A percentile compares a stretch with the other conserved stretches of the same genome.
These are phyloP conservation scores for Mucuna pruriens DNA, from an alignment of 306 rosid species.

Conservation along the genomic window DNA sequence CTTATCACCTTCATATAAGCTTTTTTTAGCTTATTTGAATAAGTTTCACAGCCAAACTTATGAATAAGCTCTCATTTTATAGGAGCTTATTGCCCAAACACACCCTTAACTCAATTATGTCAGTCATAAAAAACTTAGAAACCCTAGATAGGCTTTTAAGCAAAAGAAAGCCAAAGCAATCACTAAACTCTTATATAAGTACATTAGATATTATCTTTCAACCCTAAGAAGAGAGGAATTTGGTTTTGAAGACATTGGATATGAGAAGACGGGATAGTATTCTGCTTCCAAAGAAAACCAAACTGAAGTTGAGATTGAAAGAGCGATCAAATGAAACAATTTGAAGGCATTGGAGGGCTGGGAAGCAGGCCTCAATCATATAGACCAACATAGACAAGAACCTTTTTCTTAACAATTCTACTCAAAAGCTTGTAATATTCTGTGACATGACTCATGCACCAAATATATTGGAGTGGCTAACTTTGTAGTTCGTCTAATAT, in stretches of 20 bases:
- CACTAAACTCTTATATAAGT: neutral
- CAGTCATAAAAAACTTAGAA: neutral
- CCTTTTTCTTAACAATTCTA: neutral
- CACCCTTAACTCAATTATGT: constrained; percentile 9
- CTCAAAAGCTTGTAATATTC: neutral
- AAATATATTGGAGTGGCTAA: neutral
- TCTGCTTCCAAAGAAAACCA: constrained; percentile 11
- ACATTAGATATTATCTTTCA: neutral
- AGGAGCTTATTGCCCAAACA: neutral
- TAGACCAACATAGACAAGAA: neutral
- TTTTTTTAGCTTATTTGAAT: neutral
- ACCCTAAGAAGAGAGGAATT: constrained; percentile 2
- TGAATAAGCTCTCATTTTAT: neutral
- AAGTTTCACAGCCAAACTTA: neutral
- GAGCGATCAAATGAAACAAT: neutral
- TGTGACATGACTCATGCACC: neutral
- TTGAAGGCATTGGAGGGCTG: neutral
- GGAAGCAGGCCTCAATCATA: neutral
- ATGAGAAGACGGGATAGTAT: neutral
- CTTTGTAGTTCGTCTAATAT: neutral
- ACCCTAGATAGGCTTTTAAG: neutral
- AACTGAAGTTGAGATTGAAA: constrained; percentile 19
- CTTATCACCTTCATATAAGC: neutral
- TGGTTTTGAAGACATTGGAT: constrained; percentile 4
- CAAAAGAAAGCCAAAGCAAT: constrained; percentile 14